Percentiles rank a stretch among this genome's conserved stretches.
Conservation (phyloP, 257 asterid species). For the Solanum pennellii region DNA sequence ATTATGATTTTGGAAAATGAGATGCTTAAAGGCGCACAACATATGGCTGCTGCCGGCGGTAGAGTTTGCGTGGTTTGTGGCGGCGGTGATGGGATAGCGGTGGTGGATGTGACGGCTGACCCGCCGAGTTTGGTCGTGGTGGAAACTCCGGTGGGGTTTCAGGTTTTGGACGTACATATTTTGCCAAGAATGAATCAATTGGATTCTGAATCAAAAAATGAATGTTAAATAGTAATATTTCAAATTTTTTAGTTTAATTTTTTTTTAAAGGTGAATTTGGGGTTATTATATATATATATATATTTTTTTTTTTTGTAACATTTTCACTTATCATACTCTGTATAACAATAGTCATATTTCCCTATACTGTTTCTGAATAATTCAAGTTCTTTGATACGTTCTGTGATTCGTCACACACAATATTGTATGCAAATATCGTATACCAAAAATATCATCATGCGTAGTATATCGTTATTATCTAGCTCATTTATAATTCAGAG, state of each 20-base stretch:
- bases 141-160: slow-evolving; percentile 38
- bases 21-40: slow-evolving; percentile 45
- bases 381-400: neutral
- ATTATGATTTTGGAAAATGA: slow-evolving; percentile 20
- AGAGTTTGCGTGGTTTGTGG: slow-evolving; percentile 45
- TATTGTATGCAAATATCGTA: too few relatives aligned
- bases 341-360: too few relatives aligned
- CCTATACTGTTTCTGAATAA: neutral
- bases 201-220: neutral
- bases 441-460: neutral
- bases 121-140: slow-evolving; percentile 42
- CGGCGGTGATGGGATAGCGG: slow-evolving; percentile 27
- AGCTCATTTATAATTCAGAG: too few relatives aligned
- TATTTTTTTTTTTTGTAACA: too few relatives aligned
- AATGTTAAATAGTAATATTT: too few relatives aligned
- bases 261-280: neutral
- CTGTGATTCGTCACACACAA: neutral
- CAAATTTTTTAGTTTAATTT: too few relatives aligned
- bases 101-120: slow-evolving; percentile 52
- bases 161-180: slow-evolving; percentile 42
- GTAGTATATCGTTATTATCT: too few relatives aligned
- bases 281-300: neutral
- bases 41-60: slow-evolving; percentile 48
- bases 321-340: too few relatives aligned
- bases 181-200: slow-evolving; percentile 45